Base-by-base conservation (phyloP, 164 flowering plant genomes). In the Warburgia ugandensis region DNA sequence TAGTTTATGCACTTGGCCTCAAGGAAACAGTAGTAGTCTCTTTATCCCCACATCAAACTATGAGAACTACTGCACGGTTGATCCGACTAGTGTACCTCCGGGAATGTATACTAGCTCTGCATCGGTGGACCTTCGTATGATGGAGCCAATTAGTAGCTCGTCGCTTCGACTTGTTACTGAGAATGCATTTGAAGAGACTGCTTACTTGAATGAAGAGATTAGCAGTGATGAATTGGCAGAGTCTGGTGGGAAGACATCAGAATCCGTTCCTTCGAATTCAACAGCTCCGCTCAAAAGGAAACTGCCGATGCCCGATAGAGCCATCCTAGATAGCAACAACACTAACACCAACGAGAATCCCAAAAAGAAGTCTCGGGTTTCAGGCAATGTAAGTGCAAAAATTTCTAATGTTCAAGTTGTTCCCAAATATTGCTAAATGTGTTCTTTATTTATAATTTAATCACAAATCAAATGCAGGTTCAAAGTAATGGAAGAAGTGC, bases 301-400 rank as follows among this genome's bases (percentile, higher is more conserved):
- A 44, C 14, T 32, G n/a, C n/a, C n/a, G n/a, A n/a, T n/a, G 21
- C 47, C 53, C 16, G 47, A 12, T n/a, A 21, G 14, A 50, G 4
- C 9, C 29, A 1, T 3, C n/a, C 12, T 55, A 56, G 7, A 65
- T 60, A 35, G 26, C n/a, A n/a, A 17, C 46, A 31, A 36, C 43
- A 33, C 29, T 50, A 46, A 48, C 37, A 47, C 28, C 8, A 36
- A 10, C 36, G 70, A 75, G 45, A 61, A 33, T 39, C 63, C 77
- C 1, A 78, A 62, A 70, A 84, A 87, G 73, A 71, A 78, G 59
- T 12, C 74, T 26, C 68, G 69, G 10, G 56, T 13, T 40, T 60
- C 75, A 11, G 59, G 43, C 42, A 63, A 68, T 51, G 90, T 83
- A 42, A 76, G 84, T 73, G 30, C 21, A 26, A 21, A 17, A 31